These are phyloP conservation scores for Pinus taeda DNA, from an alignment of 75 land plant species.

Conservation along the genomic window DNA sequence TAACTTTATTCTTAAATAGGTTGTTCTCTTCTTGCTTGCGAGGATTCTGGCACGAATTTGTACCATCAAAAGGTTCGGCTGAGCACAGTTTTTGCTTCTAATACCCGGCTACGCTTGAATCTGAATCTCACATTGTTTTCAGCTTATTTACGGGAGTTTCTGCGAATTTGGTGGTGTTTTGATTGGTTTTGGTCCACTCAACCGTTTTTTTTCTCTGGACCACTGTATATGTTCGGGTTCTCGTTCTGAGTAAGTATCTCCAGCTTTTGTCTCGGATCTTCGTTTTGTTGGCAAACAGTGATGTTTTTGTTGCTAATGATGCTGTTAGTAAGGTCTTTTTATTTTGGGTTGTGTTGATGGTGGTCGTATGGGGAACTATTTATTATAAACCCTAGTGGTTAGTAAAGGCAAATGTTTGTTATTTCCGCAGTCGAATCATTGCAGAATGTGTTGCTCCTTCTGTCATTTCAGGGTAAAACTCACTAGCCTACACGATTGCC, in stretches of 20 bases:
- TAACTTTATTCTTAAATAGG: background rate
- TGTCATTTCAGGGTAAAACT: background rate
- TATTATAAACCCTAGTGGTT: background rate
- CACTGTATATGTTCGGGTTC: constrained; percentile 45
- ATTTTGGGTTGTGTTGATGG: too few relatives aligned
- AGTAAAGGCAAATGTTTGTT: background rate
- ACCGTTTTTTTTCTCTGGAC: too few relatives aligned
- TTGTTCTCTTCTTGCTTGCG: background rate
- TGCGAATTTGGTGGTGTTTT: background rate
- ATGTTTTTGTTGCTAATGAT: background rate
- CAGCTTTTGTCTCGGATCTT: background rate
- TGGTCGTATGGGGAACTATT: too few relatives aligned
- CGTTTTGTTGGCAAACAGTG: background rate
- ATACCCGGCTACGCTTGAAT: too few relatives aligned
- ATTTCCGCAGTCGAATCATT: background rate
- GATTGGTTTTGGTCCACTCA: background rate
- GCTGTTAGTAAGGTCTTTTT: too few relatives aligned
- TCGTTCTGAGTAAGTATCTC: constrained; percentile 39
- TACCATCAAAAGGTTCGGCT: background rate
- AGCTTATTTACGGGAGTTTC: background rate
- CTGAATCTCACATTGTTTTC: background rate
- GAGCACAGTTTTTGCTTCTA: background rate
- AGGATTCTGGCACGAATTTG: background rate
- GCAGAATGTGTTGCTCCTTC: background rate
- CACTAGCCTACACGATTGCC: background rate